Percentiles rank a stretch among this genome's conserved stretches.
These are phyloP conservation scores for Sporisorium sorghi DNA, from an alignment of 1,284 basidiomycete species.

Conservation along the genomic window DNA sequence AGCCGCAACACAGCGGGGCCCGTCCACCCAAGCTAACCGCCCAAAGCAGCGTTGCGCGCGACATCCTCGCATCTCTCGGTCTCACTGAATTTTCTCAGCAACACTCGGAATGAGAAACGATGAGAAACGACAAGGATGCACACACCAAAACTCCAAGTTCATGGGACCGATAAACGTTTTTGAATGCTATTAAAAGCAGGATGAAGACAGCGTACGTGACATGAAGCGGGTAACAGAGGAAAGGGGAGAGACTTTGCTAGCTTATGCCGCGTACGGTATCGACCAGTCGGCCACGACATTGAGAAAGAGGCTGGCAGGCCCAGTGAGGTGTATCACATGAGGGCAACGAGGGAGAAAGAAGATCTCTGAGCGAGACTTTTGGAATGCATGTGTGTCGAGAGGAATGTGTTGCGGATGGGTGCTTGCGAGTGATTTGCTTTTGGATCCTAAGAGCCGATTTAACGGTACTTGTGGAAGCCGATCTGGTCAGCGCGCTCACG, in stretches of 20 bases:
- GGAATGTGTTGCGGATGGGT: slow-evolving; percentile 5
- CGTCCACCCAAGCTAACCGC: too few species aligned
- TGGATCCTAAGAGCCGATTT: slow-evolving; percentile 15
- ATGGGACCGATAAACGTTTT: slow-evolving; percentile 29
- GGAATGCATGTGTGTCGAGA: slow-evolving; percentile 23
- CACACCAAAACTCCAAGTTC: neutral
- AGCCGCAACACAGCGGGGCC: too few species aligned
- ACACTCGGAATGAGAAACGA: too few species aligned
- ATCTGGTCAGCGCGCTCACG: slow-evolving; percentile 68
- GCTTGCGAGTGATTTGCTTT: slow-evolving; percentile 12
- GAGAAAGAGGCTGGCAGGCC: slow-evolving; percentile 15
- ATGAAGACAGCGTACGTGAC: slow-evolving; percentile 37
- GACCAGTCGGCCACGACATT: slow-evolving; percentile 19
- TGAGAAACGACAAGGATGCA: neutral
- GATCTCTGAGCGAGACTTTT: slow-evolving; percentile 38
- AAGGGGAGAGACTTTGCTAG: slow-evolving; percentile 17
- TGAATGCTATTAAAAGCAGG: slow-evolving; percentile 34
- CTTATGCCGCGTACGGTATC: slow-evolving; percentile 33
- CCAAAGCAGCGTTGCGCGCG: neutral
- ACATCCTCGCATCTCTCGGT: too few species aligned
- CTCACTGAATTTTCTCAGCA: too few species aligned
- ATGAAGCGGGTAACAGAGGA: slow-evolving; percentile 21
- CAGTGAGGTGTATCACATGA: neutral
- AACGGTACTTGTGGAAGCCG: slow-evolving; percentile 66
- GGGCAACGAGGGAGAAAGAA: slow-evolving; percentile 15